Percentiles rank a stretch among this genome's conserved stretches.
These are phyloP conservation scores for Colletotrichum godetiae DNA, from an alignment of 2,329 filamentous ascomycete genomes.

Conservation along the genomic window DNA sequence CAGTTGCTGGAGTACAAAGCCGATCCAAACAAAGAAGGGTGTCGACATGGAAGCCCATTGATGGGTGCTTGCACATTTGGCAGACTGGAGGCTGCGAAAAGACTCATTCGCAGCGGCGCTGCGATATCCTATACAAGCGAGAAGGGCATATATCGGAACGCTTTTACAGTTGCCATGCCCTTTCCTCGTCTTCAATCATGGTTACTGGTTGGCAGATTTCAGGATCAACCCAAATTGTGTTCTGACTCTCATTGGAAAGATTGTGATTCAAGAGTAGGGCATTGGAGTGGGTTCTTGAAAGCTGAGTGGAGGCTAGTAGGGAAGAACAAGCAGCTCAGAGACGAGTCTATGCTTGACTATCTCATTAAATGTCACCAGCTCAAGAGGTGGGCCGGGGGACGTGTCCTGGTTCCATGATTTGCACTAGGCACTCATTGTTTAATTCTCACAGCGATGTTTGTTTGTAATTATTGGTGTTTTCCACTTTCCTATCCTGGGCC, in stretches of 20 bases:
- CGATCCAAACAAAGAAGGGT: background rate
- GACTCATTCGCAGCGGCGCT: background rate
- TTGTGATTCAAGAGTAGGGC: background rate
- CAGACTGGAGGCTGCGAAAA: background rate
- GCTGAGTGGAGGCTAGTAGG: background rate
- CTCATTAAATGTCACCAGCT: background rate
- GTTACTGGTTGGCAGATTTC: background rate
- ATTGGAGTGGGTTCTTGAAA: background rate
- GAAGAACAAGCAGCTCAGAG: background rate
- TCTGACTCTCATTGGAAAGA: background rate
- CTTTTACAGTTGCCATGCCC: background rate
- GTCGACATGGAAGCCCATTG: background rate
- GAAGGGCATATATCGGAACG: background rate
- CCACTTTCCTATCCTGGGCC: too few relatives aligned
- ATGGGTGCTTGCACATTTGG: background rate
- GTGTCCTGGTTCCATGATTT: too few relatives aligned
- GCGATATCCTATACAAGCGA: background rate
- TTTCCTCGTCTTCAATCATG: background rate
- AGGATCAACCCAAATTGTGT: background rate
- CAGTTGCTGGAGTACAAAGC: background rate
- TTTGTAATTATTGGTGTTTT: too few relatives aligned
- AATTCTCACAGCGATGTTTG: too few relatives aligned
- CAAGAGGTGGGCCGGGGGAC: too few relatives aligned
- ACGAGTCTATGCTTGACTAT: background rate
- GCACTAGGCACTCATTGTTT: too few relatives aligned